These are phyloP conservation scores for Fonsecaea pedrosoi DNA, from an alignment of 2,329 filamentous ascomycete genomes.

Conservation along the genomic window DNA sequence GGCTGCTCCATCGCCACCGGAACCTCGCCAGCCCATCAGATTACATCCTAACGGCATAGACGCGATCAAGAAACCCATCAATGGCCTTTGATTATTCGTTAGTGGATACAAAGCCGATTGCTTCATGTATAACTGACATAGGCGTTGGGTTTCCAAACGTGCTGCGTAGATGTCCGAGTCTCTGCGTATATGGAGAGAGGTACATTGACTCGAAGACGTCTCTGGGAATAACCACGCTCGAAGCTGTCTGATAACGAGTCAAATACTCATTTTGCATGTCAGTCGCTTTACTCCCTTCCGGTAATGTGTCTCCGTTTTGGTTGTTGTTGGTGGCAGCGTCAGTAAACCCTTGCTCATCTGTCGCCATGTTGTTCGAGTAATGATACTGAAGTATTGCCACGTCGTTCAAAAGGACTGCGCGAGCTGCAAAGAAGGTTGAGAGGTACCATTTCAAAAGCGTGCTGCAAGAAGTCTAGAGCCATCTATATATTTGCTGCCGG, in stretches of 20 bases:
- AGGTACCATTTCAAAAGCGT: too few relatives aligned
- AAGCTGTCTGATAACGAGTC: conserved; percentile 25
- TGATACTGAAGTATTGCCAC: too few relatives aligned
- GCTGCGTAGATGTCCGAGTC: conserved; percentile 18
- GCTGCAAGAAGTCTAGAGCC: too few relatives aligned
- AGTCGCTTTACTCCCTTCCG: too few relatives aligned
- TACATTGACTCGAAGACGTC: conserved; percentile 26
- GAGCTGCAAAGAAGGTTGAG: too few relatives aligned
- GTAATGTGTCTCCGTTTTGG: too few relatives aligned
- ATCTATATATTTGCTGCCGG: too few relatives aligned
- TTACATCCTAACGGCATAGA: conserved; percentile 27
- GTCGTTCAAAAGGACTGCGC: too few relatives aligned
- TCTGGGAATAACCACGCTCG: conserved; percentile 23
- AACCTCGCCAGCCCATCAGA: conserved; percentile 65
- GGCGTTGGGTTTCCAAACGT: conserved; percentile 43
- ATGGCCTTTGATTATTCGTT: conserved; percentile 1
- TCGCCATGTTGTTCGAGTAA: too few relatives aligned
- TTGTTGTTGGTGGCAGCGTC: too few relatives aligned
- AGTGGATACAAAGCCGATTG: too few relatives aligned
- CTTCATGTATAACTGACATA: conserved; percentile 36
- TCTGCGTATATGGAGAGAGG: conserved; percentile 18
- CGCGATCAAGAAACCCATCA: conserved; percentile 51
- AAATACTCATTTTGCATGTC: conserved; percentile 20
- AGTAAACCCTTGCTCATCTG: too few relatives aligned
- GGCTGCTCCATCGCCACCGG: conserved; percentile 47